Evolutionary conservation across 2,329 filamentous ascomycete genomes (phyloP).

Genomic region (Venturia carpophila): DNA sequence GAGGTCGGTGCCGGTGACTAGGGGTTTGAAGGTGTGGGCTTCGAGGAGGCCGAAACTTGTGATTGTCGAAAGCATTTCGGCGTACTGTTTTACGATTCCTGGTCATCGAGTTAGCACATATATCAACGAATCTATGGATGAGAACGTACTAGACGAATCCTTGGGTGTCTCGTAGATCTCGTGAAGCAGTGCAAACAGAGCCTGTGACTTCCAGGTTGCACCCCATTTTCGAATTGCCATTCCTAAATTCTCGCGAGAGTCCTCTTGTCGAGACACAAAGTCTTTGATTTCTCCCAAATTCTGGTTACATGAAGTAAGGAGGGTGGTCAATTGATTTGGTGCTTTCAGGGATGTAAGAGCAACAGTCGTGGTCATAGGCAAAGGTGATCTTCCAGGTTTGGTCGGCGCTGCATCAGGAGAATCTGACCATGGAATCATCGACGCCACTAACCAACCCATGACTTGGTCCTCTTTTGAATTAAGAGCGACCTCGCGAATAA

Average conservation of each 20-base stretch:
- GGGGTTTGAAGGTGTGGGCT: constrained; percentile 40
- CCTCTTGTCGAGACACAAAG: constrained; percentile 39
- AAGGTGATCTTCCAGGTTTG: constrained; percentile 42
- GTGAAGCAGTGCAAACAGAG: constrained; percentile 58
- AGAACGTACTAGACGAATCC: constrained; percentile 36
- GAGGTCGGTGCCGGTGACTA: constrained; percentile 67
- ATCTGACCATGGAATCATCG: constrained; percentile 65
- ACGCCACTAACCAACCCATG: constrained; percentile 67
- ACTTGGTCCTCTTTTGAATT: constrained; percentile 56
- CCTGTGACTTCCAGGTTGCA: constrained; percentile 61
- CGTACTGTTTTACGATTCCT: constrained; percentile 45
- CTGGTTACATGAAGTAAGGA: constrained; percentile 58
- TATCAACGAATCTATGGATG: not conserved
- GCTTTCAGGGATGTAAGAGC: constrained; percentile 73
- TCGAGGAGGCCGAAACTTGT: constrained; percentile 44
- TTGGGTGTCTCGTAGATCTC: constrained; percentile 45
- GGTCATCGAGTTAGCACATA: constrained; percentile 3
- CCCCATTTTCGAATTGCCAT: constrained; percentile 72
- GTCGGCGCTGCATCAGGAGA: constrained; percentile 34
- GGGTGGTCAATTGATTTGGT: constrained; percentile 64
- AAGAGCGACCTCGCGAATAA: constrained; percentile 41
- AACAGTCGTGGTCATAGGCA: constrained; percentile 52
- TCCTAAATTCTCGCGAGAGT: constrained; percentile 55
- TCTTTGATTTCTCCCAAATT: constrained; percentile 54
- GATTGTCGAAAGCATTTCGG: constrained; percentile 46